These are phyloP conservation scores for Pseudodiploospora longispora DNA, from an alignment of 2,329 filamentous ascomycete species.

Conservation along the genomic window DNA sequence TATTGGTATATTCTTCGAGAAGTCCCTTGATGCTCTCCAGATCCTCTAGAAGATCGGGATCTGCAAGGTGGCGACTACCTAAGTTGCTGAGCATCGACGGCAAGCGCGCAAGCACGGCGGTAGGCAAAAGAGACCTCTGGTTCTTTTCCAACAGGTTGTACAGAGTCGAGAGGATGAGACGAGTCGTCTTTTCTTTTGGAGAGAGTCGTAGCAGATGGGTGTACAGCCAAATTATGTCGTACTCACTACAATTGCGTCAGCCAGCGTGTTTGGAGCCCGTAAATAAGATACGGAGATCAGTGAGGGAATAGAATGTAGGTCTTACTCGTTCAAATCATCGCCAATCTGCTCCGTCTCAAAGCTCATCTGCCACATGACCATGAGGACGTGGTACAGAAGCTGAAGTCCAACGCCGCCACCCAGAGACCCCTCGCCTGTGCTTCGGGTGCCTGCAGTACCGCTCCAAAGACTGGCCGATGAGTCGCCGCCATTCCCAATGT, in stretches of 20 bases:
- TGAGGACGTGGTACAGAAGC: constrained; percentile 84
- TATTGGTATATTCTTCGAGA: constrained; percentile 60
- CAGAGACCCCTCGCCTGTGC: constrained; percentile 45
- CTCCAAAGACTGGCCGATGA: constrained; percentile 55
- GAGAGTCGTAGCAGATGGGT: constrained; percentile 87
- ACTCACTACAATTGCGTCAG: constrained; percentile 55
- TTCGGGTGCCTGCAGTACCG: constrained; percentile 42
- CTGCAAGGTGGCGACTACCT: constrained; percentile 52
- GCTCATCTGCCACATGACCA: constrained; percentile 93
- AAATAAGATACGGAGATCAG: background rate
- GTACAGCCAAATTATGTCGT: constrained; percentile 86
- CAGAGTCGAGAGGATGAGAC: constrained; percentile 81
- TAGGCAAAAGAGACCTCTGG: constrained; percentile 67
- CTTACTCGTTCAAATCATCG: constrained; percentile 77
- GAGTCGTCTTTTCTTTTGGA: constrained; percentile 95
- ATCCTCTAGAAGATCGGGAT: constrained; percentile 57
- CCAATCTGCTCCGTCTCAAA: constrained; percentile 74
- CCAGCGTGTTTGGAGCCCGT: background rate
- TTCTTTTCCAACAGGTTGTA: constrained; percentile 71
- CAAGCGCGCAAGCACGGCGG: constrained; percentile 77
- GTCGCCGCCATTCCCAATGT: constrained; percentile 58
- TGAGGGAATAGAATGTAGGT: constrained; percentile 6
- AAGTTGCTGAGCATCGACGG: constrained; percentile 59
- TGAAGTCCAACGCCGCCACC: constrained; percentile 86
- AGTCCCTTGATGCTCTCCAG: constrained; percentile 52